These are phyloP conservation scores for Erodium maritimum DNA, from an alignment of 345 rosid genomes.

Conservation along the genomic window DNA sequence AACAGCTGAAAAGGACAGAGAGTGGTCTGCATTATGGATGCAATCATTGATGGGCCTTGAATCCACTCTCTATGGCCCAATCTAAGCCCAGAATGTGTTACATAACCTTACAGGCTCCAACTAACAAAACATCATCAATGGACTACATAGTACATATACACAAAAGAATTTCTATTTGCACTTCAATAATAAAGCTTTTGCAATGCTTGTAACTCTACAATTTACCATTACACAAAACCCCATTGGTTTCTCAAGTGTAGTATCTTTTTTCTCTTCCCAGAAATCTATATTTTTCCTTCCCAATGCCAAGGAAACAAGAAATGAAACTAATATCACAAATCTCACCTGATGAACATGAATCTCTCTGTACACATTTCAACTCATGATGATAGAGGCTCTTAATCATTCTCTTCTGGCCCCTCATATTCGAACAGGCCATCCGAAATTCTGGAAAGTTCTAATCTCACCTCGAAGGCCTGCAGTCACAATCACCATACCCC, in stretches of 20 bases:
- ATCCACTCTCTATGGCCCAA: no score
- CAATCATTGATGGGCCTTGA: no score
- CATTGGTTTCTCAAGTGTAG: constrained; percentile 23
- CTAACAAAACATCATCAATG: background rate
- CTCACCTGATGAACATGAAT: constrained; percentile 43
- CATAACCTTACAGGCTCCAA: background rate
- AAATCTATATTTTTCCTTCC: constrained; percentile 35
- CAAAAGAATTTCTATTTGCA: constrained; percentile 20
- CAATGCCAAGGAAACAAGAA: constrained; percentile 33
- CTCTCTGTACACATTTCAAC: constrained; percentile 53
- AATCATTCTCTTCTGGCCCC: background rate
- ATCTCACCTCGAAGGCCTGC: constrained; percentile 85
- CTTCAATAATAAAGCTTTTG: constrained; percentile 28
- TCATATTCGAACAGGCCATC: constrained; percentile 62
- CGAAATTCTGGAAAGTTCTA: constrained; percentile 78
- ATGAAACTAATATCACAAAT: constrained; percentile 47
- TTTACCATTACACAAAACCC: constrained; percentile 26
- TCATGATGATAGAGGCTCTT: constrained; percentile 2
- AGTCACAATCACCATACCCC: constrained; percentile 83
- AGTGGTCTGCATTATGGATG: constrained; percentile 8
- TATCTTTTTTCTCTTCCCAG: constrained; percentile 10
- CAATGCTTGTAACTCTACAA: constrained; percentile 42
- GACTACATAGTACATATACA: background rate
- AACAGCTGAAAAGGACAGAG: constrained; percentile 23
- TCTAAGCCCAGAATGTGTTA: no score